Evolutionary conservation across 495 filamentous ascomycete genomes (phyloP).

Genomic region (Trichoderma erinaceum): DNA sequence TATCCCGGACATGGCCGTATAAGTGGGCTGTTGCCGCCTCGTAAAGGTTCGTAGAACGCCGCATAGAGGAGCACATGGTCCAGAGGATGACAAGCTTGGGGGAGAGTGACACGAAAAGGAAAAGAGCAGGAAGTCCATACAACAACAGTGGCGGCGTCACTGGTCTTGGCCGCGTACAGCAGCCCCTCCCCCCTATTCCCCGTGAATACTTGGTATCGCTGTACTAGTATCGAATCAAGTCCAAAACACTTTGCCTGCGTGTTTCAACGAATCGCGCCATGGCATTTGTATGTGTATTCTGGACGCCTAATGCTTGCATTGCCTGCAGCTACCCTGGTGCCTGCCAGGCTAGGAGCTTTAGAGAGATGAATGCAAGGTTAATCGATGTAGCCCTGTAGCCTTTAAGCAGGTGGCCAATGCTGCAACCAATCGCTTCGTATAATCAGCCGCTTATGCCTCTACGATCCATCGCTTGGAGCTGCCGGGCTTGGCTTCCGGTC

Average conservation of each 20-base stretch:
- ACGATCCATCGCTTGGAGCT: background rate
- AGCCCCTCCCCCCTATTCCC: no score
- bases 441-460: background rate
- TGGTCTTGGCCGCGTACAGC: no score
- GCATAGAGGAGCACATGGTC: no score
- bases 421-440: background rate
- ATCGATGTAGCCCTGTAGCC: background rate
- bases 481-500: constrained; percentile 1
- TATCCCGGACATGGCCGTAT: no score
- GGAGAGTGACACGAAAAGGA: no score
- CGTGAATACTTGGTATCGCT: background rate
- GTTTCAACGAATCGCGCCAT: background rate
- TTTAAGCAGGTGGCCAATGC: background rate
- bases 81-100: no score
- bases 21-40: no score
- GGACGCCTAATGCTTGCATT: background rate
- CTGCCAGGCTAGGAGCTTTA: background rate
- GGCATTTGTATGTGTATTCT: background rate
- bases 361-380: background rate
- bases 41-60: no score
- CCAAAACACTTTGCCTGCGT: background rate
- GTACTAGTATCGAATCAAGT: background rate
- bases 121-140: no score
- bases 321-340: background rate
- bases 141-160: no score